Evolutionary conservation across 805 yeast species (phyloP).

Genomic region (Candida michaelii): DNA sequence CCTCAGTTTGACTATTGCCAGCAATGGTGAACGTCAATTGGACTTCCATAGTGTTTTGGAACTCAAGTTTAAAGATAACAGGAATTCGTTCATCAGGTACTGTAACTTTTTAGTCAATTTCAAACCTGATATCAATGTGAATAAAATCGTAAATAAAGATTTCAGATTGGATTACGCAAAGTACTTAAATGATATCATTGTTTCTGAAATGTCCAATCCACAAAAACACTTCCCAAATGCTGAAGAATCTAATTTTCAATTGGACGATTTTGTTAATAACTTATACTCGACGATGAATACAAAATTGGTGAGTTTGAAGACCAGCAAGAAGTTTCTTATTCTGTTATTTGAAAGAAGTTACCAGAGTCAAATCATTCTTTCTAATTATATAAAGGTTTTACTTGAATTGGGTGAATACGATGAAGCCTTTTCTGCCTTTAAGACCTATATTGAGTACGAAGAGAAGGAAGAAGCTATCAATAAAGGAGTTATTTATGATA

Average conservation of each 20-base stretch:
- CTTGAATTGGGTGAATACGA: constrained; percentile 38
- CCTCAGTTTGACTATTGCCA: constrained; percentile 19
- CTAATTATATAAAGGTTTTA: constrained; percentile 30
- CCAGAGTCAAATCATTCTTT: constrained; percentile 36
- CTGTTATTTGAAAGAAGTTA: constrained; percentile 32
- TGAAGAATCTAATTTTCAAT: constrained; percentile 14
- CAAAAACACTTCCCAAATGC: constrained; percentile 33
- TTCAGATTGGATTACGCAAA: constrained; percentile 28
- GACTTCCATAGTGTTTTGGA: constrained; percentile 17
- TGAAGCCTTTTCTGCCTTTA: constrained; percentile 44
- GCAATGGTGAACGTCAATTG: constrained; percentile 19
- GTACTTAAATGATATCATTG: constrained; percentile 23
- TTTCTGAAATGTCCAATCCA: constrained; percentile 11
- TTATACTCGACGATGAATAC: constrained; percentile 30
- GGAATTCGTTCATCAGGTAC: constrained; percentile 24
- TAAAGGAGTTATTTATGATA: constrained; percentile 28
- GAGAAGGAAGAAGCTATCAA: constrained; percentile 33
- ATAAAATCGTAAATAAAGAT: constrained; percentile 10
- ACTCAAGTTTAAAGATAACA: constrained; percentile 25
- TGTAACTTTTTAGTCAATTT: constrained; percentile 25
- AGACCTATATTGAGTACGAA: constrained; percentile 34
- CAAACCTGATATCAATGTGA: constrained; percentile 13
- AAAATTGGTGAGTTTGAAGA: constrained; percentile 21
- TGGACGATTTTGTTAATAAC: constrained; percentile 29
- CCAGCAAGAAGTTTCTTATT: constrained; percentile 32